A percentile compares a stretch with the other conserved stretches of the same genome.
Conservation (phyloP, 2,329 filamentous ascomycete genomes). For the Penicillium sp. region DNA sequence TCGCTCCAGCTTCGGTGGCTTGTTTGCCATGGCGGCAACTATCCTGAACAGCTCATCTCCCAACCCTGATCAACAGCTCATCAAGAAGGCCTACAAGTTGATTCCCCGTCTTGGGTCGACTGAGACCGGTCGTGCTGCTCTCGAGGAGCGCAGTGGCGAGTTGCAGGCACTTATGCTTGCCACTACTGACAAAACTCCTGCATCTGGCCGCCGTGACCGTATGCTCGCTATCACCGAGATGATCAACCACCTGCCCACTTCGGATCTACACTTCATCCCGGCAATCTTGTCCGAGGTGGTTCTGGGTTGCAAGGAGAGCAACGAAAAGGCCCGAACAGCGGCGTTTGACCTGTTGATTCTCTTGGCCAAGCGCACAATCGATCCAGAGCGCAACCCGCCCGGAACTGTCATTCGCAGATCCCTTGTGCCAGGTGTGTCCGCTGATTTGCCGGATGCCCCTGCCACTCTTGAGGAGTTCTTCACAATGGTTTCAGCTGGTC, state of each 20-base stretch:
- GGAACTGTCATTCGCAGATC: conserved; percentile 80
- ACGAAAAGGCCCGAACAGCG: conserved; percentile 85
- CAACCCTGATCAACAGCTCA: conserved; percentile 74
- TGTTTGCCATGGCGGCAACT: conserved; percentile 83
- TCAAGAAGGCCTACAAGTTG: conserved; percentile 99
- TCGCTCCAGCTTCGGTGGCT: conserved; percentile 74
- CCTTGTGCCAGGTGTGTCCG: conserved; percentile 82
- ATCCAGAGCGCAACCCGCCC: conserved; percentile 53
- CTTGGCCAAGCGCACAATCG: conserved; percentile 79
- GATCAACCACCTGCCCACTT: conserved; percentile 72
- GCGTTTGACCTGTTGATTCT: conserved; percentile 88
- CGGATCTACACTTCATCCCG: conserved; percentile 88
- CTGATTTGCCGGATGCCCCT: conserved; percentile 70
- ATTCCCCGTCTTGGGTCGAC: conserved; percentile 87
- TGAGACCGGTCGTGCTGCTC: conserved; percentile 70
- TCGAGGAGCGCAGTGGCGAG: conserved; percentile 72
- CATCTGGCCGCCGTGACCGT: conserved; percentile 81
- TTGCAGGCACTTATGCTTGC: conserved; percentile 77
- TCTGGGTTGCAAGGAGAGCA: conserved; percentile 94
- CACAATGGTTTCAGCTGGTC: conserved; percentile 95
- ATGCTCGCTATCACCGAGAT: conserved; percentile 79
- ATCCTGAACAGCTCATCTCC: conserved; percentile 66
- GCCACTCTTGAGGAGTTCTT: conserved; percentile 93
- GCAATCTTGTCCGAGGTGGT: conserved; percentile 90
- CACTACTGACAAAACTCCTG: conserved; percentile 79